phyloP scores from a whole-genome alignment of 208 protist genomes.

The Trypanosoma scelopori region DNA sequence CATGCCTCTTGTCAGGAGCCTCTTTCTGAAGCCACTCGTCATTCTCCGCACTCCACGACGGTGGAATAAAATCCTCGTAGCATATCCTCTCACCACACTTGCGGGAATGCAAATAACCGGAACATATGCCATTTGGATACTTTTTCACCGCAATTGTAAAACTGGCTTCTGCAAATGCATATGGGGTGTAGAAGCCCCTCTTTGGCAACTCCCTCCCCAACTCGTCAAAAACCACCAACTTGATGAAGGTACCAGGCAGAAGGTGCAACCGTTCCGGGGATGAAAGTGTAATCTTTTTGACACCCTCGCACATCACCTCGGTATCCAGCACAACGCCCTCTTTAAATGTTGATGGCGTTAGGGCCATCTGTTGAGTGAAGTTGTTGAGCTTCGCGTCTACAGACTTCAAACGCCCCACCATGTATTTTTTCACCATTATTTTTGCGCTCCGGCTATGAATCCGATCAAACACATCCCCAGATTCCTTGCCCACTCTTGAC shows the following conservation, averaged over 20 bases:
- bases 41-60: slow-evolving; percentile 41
- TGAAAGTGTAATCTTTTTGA: slow-evolving; percentile 52
- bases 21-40: slow-evolving; percentile 35
- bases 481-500: slow-evolving; percentile 43
- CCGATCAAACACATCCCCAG: slow-evolving; percentile 62
- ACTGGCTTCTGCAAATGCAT: slow-evolving; percentile 37
- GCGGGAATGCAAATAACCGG: slow-evolving; percentile 43
- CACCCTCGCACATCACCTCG: slow-evolving; percentile 25
- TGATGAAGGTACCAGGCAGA: slow-evolving; percentile 56
- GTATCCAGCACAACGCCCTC: slow-evolving; percentile 31
- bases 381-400: neutral
- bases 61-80: slow-evolving; percentile 55
- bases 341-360: slow-evolving; percentile 11
- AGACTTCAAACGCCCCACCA: slow-evolving; percentile 33
- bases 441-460: slow-evolving; percentile 61
- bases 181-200: slow-evolving; percentile 51
- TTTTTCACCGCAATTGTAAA: slow-evolving; percentile 61
- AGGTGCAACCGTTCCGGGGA: slow-evolving; percentile 34
- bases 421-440: slow-evolving; percentile 37
- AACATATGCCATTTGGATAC: slow-evolving; percentile 45
- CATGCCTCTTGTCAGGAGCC: slow-evolving; percentile 28
- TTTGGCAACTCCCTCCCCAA: neutral
- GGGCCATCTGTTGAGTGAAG: neutral
- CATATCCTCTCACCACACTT: slow-evolving; percentile 41
- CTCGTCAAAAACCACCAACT: slow-evolving; percentile 28